Evolutionary conservation across 2,329 filamentous ascomycete species (phyloP).

Genomic region (Claviceps digitariae): DNA sequence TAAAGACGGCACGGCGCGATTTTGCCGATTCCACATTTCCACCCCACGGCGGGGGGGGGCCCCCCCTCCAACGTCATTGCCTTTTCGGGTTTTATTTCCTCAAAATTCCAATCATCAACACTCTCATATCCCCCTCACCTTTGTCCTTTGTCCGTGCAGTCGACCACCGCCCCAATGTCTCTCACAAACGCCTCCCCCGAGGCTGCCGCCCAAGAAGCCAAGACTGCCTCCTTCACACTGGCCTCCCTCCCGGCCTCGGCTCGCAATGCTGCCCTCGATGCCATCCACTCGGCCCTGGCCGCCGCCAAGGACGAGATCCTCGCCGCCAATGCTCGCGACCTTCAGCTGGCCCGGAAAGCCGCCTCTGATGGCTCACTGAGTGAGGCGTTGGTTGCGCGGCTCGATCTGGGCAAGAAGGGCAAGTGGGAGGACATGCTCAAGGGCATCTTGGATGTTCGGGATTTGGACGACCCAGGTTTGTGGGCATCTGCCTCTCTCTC

Average conservation of each 20-base stretch:
- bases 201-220: slow-evolving; percentile 65
- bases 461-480: slow-evolving; percentile 73
- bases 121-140: no score
- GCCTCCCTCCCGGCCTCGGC: slow-evolving; percentile 63
- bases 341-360: slow-evolving; percentile 59
- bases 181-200: slow-evolving; percentile 72
- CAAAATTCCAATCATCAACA: no score
- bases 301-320: slow-evolving; percentile 62
- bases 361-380: slow-evolving; percentile 64
- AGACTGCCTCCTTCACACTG: slow-evolving; percentile 67
- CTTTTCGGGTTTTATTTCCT: no score
- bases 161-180: slow-evolving; percentile 48
- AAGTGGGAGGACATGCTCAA: slow-evolving; percentile 98
- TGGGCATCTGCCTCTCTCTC: slow-evolving; percentile 7
- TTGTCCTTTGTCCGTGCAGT: no score
- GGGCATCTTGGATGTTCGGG: slow-evolving; percentile 79
- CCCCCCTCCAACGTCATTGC: no score
- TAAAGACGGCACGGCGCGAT: no score
- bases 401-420: slow-evolving; percentile 74
- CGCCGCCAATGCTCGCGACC: slow-evolving; percentile 72
- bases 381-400: slow-evolving; percentile 70
- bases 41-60: no score
- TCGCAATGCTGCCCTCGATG: slow-evolving; percentile 73
- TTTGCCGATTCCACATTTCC: no score
- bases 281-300: slow-evolving; percentile 66